phyloP scores from a whole-genome alignment of 2,329 filamentous ascomycete genomes.

The Colletotrichum viniferum region DNA sequence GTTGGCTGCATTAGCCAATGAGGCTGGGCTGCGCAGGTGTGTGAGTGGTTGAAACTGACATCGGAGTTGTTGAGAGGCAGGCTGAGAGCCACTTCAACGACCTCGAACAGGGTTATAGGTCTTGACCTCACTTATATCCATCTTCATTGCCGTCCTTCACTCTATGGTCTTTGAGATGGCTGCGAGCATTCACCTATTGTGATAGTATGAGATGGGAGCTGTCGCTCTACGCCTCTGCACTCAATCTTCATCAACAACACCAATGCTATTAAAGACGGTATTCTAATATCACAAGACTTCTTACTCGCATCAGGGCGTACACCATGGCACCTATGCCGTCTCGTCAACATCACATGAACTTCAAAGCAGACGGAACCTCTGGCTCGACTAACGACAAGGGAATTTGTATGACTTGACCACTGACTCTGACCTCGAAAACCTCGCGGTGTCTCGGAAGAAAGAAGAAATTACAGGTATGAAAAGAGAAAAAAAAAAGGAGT shows the following conservation, averaged over 20 bases:
- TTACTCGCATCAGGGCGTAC: not conserved
- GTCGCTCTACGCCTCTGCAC: not conserved
- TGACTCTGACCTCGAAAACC: conserved; percentile 22
- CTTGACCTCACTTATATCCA: not conserved
- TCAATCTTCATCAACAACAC: not conserved
- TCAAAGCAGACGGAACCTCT: not conserved
- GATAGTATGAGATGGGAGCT: not conserved
- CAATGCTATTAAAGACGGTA: not conserved
- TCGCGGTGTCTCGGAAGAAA: conserved; percentile 24
- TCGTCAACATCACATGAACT: conserved; percentile 5
- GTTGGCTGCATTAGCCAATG: conserved; percentile 1
- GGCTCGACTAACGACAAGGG: conserved; percentile 17
- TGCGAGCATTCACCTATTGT: not conserved
- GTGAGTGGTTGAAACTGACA: not conserved
- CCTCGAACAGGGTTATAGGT: not conserved
- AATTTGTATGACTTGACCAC: conserved; percentile 21
- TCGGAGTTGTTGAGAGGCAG: conserved; percentile 5
- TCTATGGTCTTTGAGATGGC: not conserved
- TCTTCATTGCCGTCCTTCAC: not conserved
- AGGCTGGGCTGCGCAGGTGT: not conserved
- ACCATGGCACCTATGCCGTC: not conserved
- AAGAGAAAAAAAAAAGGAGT: conserved; percentile 15
- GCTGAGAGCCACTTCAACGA: not conserved
- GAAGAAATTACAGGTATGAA: conserved; percentile 22
- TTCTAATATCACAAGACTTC: not conserved